Conservation (phyloP, 2,329 filamentous ascomycete species). For the Ustilaginoidea virens region DNA sequence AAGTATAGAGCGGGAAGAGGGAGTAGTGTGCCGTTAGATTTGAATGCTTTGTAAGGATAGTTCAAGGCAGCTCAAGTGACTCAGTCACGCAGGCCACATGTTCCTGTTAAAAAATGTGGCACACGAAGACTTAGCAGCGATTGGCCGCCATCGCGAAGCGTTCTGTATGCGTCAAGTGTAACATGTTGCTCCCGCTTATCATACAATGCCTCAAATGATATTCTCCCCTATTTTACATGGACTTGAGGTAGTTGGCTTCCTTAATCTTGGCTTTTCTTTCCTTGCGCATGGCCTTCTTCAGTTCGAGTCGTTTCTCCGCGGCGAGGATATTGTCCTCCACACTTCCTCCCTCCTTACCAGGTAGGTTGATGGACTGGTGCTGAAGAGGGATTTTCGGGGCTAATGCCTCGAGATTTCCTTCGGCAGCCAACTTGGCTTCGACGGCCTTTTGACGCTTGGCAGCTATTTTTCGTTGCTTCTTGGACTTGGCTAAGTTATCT, state of each 20-base stretch:
- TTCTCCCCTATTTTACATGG: conserved; percentile 39
- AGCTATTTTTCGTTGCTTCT: conserved; percentile 61
- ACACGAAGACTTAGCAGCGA: too few relatives aligned
- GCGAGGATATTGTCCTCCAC: conserved; percentile 31
- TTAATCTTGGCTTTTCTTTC: conserved; percentile 66
- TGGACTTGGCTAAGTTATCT: conserved; percentile 53
- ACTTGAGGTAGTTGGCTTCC: conserved; percentile 74
- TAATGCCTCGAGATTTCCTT: conserved; percentile 50
- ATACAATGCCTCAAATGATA: not conserved
- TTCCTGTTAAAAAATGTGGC: too few relatives aligned
- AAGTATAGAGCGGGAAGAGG: conserved; percentile 82
- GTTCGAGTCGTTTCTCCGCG: conserved; percentile 37
- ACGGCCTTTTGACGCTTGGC: conserved; percentile 43
- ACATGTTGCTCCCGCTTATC: too few relatives aligned
- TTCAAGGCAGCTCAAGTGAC: not conserved
- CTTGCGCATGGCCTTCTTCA: conserved; percentile 57
- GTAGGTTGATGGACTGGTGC: conserved; percentile 65
- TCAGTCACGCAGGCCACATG: too few relatives aligned
- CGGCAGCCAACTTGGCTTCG: conserved; percentile 44
- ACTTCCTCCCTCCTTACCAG: conserved; percentile 28
- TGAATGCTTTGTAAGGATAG: conserved; percentile 30
- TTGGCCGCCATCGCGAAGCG: too few relatives aligned
- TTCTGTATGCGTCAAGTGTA: too few relatives aligned
- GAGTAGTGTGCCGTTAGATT: conserved; percentile 83
- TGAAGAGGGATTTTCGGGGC: conserved; percentile 58